A percentile compares a stretch with the other conserved stretches of the same genome.
Conservation (phyloP, 306 rosid genomes). For the Calophaca sinica region DNA sequence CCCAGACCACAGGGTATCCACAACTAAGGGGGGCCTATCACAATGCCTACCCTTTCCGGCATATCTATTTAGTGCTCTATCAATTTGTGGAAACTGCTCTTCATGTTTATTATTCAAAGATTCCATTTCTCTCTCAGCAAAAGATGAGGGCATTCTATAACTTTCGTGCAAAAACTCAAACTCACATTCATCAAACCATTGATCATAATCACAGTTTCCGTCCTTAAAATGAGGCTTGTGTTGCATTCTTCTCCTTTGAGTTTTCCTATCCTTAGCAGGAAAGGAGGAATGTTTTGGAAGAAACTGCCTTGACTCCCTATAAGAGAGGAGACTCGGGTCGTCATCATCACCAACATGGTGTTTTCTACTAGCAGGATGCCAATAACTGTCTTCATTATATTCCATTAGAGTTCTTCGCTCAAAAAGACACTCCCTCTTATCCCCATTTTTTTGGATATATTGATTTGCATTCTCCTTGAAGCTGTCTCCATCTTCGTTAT, state of each 20-base stretch:
- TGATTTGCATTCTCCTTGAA: slow-evolving; percentile 45
- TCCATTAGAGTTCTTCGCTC: slow-evolving; percentile 43
- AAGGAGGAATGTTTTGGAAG: slow-evolving; percentile 47
- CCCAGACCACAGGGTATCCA: slow-evolving; percentile 50
- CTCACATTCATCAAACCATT: slow-evolving; percentile 45
- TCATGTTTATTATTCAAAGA: slow-evolving; percentile 39
- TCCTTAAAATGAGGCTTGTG: slow-evolving; percentile 46
- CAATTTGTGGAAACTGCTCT: slow-evolving; percentile 43
- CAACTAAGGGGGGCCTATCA: slow-evolving; percentile 37
- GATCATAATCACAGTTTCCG: slow-evolving; percentile 41
- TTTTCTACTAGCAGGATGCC: slow-evolving; percentile 45
- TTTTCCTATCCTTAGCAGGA: slow-evolving; percentile 46
- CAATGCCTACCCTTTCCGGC: slow-evolving; percentile 49
- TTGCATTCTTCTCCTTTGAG: slow-evolving; percentile 47
- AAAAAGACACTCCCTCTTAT: slow-evolving; percentile 45
- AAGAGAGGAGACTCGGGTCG: slow-evolving; percentile 47
- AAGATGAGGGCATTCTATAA: slow-evolving; percentile 44
- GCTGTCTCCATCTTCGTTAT: slow-evolving; percentile 43
- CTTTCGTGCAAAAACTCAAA: slow-evolving; percentile 46
- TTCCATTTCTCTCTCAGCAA: slow-evolving; percentile 45
- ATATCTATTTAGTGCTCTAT: slow-evolving; percentile 49
- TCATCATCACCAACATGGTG: slow-evolving; percentile 42
- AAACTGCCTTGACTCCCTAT: slow-evolving; percentile 54
- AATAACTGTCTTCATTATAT: slow-evolving; percentile 46
- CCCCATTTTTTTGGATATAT: slow-evolving; percentile 43